Evolutionary conservation across 192 early-diverging fungal species (phyloP).

Genomic region (Gaertneriomyces semiglobifer): DNA sequence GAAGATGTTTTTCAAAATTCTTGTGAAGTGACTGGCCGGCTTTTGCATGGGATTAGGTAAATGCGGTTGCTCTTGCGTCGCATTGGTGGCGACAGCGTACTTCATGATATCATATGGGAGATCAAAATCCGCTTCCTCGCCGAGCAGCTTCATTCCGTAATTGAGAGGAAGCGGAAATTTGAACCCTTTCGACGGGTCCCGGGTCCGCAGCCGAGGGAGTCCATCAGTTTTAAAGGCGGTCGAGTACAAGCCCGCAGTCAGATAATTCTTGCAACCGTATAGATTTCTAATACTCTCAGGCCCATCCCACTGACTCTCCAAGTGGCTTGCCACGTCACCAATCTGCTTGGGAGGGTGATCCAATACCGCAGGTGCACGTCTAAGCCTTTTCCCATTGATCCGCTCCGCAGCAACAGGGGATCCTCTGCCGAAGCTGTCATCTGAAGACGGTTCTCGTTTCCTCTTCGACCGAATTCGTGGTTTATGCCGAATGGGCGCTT

Average conservation of each 20-base stretch:
- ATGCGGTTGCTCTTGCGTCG: not conserved
- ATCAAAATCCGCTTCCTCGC: slow-evolving; percentile 56
- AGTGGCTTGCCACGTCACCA: slow-evolving; percentile 26
- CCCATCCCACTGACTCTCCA: slow-evolving; percentile 28
- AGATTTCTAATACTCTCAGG: slow-evolving; percentile 29
- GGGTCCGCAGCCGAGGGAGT: not conserved
- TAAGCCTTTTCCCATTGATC: too few species aligned
- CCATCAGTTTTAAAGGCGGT: slow-evolving; percentile 25
- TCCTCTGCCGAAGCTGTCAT: too few species aligned
- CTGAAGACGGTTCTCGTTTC: not conserved
- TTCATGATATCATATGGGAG: slow-evolving; percentile 60
- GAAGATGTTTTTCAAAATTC: slow-evolving; percentile 66
- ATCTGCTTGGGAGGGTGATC: not conserved
- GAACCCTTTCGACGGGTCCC: not conserved
- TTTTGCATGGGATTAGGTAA: slow-evolving; percentile 12
- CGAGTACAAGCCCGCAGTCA: slow-evolving; percentile 54
- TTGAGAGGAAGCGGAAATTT: slow-evolving; percentile 60
- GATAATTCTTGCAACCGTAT: slow-evolving; percentile 48
- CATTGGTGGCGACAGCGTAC: not conserved
- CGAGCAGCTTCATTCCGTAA: slow-evolving; percentile 55
- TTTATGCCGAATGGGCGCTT: slow-evolving; percentile 1
- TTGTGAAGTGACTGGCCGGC: slow-evolving; percentile 48
- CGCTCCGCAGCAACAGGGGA: too few species aligned
- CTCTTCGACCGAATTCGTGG: not conserved
- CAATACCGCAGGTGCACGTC: too few species aligned